Evolutionary conservation across 495 filamentous ascomycete genomes (phyloP), one percentile per base, ranked within the genome.

Genomic region (Neurospora sp.): DNA sequence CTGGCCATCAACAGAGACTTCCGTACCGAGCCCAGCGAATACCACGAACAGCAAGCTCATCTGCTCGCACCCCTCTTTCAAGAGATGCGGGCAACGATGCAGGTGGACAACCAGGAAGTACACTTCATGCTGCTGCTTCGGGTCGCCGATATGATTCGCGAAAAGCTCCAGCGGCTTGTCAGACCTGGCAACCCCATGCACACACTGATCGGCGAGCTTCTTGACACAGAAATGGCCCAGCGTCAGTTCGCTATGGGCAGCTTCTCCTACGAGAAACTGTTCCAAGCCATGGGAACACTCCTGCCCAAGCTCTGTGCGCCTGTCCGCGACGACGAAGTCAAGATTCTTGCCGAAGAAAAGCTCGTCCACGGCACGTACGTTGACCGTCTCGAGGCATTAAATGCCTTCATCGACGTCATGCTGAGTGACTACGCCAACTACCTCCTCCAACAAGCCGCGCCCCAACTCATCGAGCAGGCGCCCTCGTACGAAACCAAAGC

Each of bases 391-490:
- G 91, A 94, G 71, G 90, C 92, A 39, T 84, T 98, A 37, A 91
- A 97, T 78, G 89, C 90, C 71, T 91, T 96, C 43, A 93, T 98
- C 71, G 93, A 99, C 78, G 86, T 94, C 70, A 89, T 99, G 76
- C 91, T 93, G n/a, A 88, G 98, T 71, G 96, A 99, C 79, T 94
- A 98, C 77, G 92, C 94, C 9, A 99, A 99, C 79, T 98, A 96
- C 77, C 88, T 97, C 81, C 87, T 99, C 13, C 91, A 91, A 77
- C 84, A 92, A 39, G 90, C 91, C 0, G 93, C 93, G 0, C 93
- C 94, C 2, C 88, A 89, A 40, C 89, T 99, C 37, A 90, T 97
- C 69, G 88, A 93, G 73, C 90, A 97, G 74, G 92, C 92, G 4
- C 84, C 90, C 0, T 87, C 88, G 0, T 98, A 98, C 80, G 96